phyloP scores from a whole-genome alignment of 306 rosid species.

The Trifolium fragiferum region DNA sequence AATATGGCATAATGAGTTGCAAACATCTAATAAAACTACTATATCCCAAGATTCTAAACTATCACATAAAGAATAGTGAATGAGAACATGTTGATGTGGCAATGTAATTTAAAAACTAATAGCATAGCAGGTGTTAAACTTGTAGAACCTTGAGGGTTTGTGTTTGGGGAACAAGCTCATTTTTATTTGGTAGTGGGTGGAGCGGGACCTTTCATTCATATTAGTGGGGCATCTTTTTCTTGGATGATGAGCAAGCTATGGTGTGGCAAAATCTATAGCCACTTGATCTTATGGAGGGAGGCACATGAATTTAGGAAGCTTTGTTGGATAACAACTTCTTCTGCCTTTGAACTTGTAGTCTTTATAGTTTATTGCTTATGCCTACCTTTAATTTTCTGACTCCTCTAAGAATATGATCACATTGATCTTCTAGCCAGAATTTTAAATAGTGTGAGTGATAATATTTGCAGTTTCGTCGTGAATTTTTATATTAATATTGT shows the following conservation, averaged over 20 bases:
- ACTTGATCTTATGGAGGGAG: constrained; percentile 71
- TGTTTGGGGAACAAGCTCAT: constrained; percentile 49
- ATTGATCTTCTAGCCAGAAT: not conserved
- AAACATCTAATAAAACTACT: too few species aligned
- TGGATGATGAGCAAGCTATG: constrained; percentile 59
- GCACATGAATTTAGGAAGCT: constrained; percentile 59
- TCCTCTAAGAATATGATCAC: constrained; percentile 31
- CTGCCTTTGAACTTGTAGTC: constrained; percentile 34
- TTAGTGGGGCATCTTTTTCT: constrained; percentile 59
- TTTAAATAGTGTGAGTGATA: not conserved
- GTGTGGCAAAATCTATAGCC: constrained; percentile 45
- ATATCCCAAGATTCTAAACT: not conserved
- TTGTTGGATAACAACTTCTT: constrained; percentile 37
- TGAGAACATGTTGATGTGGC: constrained; percentile 36
- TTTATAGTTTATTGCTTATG: constrained; percentile 30
- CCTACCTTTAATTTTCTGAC: constrained; percentile 31
- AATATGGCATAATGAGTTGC: too few species aligned
- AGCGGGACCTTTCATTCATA: constrained; percentile 54
- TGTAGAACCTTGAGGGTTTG: constrained; percentile 45
- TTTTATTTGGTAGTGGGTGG: constrained; percentile 61
- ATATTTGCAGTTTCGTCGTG: too few species aligned
- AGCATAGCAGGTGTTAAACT: constrained; percentile 38
- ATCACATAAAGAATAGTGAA: not conserved
- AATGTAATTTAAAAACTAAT: constrained; percentile 33
- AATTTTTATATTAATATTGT: too few species aligned